A percentile compares a stretch with the other conserved stretches of the same genome.
These are phyloP conservation scores for Pichia pseudocactophila DNA, from an alignment of 805 yeast species.

Conservation along the genomic window DNA sequence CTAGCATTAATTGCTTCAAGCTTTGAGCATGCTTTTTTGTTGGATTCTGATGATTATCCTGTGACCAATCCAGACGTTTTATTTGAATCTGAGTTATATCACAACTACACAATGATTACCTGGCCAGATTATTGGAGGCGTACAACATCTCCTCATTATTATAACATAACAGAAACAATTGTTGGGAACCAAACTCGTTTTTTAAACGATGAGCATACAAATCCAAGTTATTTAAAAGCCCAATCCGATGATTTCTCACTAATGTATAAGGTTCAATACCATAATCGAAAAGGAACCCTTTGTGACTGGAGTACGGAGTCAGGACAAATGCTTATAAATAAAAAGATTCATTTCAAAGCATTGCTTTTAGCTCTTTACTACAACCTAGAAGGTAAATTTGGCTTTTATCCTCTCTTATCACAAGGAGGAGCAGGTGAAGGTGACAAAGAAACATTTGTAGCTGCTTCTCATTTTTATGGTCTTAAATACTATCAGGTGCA, in stretches of 20 bases:
- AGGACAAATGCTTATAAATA: constrained; percentile 54
- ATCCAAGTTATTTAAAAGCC: constrained; percentile 6
- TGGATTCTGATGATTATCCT: constrained; percentile 38
- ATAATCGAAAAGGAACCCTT: constrained; percentile 51
- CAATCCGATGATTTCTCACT: constrained; percentile 35
- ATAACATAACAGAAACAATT: constrained; percentile 36
- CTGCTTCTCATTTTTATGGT: constrained; percentile 45
- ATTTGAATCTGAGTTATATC: constrained; percentile 33
- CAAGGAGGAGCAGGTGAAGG: constrained; percentile 44
- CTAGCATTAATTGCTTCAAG: constrained; percentile 32
- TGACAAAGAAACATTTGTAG: constrained; percentile 54
- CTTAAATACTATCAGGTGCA: constrained; percentile 54
- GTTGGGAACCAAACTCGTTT: constrained; percentile 17
- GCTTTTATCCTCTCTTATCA: constrained; percentile 45
- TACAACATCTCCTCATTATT: constrained; percentile 51
- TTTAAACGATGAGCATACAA: background rate
- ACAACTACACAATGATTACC: constrained; percentile 41
- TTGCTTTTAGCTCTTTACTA: constrained; percentile 49
- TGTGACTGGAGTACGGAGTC: constrained; percentile 61
- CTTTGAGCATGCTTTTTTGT: constrained; percentile 33
- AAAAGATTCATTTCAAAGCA: constrained; percentile 43
- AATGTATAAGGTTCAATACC: constrained; percentile 35
- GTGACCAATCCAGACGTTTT: constrained; percentile 28
- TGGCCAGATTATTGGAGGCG: constrained; percentile 73
- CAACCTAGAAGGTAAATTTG: constrained; percentile 50